Percentiles rank a stretch among this genome's conserved stretches.
Conservation (phyloP, 2,329 filamentous ascomycete genomes). For the Teratosphaeria pseudoeucalypti region DNA sequence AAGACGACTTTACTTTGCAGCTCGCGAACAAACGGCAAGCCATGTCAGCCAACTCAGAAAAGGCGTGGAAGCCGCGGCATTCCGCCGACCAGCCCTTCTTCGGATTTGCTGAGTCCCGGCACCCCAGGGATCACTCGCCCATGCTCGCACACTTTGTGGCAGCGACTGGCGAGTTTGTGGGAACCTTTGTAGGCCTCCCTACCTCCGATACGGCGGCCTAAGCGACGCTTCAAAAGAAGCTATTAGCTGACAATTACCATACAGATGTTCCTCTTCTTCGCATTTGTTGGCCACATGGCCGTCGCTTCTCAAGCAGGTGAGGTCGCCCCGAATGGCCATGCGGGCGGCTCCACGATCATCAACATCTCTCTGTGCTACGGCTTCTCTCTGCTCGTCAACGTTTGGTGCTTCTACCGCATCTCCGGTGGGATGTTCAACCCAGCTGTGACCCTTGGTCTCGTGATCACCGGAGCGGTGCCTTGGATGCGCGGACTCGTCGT, state of each 20-base stretch:
- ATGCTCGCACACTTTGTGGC: constrained; percentile 13
- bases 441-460: constrained; percentile 19
- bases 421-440: constrained; percentile 28
- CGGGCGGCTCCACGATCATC: constrained; percentile 16
- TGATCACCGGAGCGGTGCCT: constrained; percentile 23
- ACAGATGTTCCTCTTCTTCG: constrained; percentile 24
- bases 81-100: constrained; percentile 6
- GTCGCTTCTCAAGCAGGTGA: constrained; percentile 12
- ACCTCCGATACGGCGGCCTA: background rate
- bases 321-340: constrained; percentile 8
- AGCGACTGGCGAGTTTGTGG: constrained; percentile 18
- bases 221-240: background rate
- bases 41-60: background rate
- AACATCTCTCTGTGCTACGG: constrained; percentile 22
- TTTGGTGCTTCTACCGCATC: constrained; percentile 22
- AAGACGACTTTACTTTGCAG: background rate
- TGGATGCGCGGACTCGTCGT: constrained; percentile 25
- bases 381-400: constrained; percentile 22
- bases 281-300: constrained; percentile 19
- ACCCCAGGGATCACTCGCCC: constrained; percentile 1
- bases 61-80: background rate
- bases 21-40: background rate
- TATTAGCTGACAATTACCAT: background rate
- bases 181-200: background rate
- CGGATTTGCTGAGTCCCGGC: constrained; percentile 4